phyloP scores from a whole-genome alignment of 2,329 filamentous ascomycete species.

The Phialophora tarda region DNA sequence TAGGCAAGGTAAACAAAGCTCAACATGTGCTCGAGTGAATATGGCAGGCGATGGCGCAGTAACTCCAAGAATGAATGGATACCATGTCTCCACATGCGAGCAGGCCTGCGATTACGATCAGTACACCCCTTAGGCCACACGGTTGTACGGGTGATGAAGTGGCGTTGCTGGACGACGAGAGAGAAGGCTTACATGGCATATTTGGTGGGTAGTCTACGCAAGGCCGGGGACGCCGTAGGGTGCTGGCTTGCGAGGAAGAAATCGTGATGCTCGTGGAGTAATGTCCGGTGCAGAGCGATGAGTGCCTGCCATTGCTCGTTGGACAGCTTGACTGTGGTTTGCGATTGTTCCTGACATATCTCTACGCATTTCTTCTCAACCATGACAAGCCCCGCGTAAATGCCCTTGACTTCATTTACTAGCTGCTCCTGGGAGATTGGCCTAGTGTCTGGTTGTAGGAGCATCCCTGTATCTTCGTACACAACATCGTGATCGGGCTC shows the following conservation, averaged over 20 bases:
- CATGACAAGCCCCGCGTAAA: slow-evolving; percentile 38
- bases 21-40: slow-evolving; percentile 84
- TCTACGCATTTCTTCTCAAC: slow-evolving; percentile 88
- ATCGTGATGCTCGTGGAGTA: slow-evolving; percentile 82
- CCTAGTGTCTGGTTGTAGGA: slow-evolving; percentile 65
- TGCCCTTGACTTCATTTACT: slow-evolving; percentile 78
- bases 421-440: slow-evolving; percentile 79
- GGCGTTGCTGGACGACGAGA: neutral
- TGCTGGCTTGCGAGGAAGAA: slow-evolving; percentile 89
- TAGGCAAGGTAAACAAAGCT: slow-evolving; percentile 89
- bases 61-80: slow-evolving; percentile 86
- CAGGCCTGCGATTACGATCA: slow-evolving; percentile 57
- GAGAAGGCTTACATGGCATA: slow-evolving; percentile 70
- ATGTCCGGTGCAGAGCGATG: slow-evolving; percentile 78
- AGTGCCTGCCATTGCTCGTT: slow-evolving; percentile 82
- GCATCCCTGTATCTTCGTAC: slow-evolving; percentile 19
- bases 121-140: neutral
- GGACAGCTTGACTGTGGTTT: slow-evolving; percentile 59
- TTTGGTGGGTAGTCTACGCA: slow-evolving; percentile 73
- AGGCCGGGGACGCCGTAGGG: slow-evolving; percentile 71
- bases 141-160: neutral
- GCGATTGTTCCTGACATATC: slow-evolving; percentile 69
- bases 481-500: slow-evolving; percentile 12
- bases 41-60: slow-evolving; percentile 73
- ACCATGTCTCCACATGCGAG: slow-evolving; percentile 92